Conservation (phyloP, 2,329 filamentous ascomycete genomes). For the Calonectria montana region DNA sequence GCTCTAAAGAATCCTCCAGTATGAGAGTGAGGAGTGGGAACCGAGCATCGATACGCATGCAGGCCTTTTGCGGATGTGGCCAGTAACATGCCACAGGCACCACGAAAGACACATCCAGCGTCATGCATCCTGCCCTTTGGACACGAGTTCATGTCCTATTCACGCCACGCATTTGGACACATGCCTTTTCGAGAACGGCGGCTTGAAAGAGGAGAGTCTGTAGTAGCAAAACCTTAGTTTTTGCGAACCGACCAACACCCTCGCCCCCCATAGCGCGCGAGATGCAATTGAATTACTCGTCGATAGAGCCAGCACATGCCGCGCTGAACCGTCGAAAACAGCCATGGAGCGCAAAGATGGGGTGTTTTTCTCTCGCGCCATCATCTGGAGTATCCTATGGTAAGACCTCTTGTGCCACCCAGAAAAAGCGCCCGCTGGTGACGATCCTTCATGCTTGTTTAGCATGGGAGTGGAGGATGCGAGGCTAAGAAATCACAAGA, state of each 20-base stretch:
- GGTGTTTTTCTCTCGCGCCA: neutral
- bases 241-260: neutral
- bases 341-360: slow-evolving; percentile 15
- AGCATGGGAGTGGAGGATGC: neutral
- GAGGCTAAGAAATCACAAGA: neutral
- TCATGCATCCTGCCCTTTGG: neutral
- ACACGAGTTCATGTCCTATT: neutral
- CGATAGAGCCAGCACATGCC: neutral
- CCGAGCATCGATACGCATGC: neutral
- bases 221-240: neutral
- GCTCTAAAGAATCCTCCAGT: neutral
- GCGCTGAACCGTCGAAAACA: slow-evolving; percentile 11
- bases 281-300: neutral
- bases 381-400: neutral
- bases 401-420: slow-evolving; percentile 17
- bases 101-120: neutral
- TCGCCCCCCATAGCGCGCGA: neutral
- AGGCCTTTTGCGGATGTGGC: neutral
- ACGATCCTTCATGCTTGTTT: neutral
- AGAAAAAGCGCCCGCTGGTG: neutral
- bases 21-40: neutral
- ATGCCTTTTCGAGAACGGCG: neutral
- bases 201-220: neutral
- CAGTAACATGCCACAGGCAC: neutral
- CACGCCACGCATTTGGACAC: neutral